Evolutionary conservation across 768 basidiomycete genomes (phyloP).

Genomic region (Cyclocybe aegerita): DNA sequence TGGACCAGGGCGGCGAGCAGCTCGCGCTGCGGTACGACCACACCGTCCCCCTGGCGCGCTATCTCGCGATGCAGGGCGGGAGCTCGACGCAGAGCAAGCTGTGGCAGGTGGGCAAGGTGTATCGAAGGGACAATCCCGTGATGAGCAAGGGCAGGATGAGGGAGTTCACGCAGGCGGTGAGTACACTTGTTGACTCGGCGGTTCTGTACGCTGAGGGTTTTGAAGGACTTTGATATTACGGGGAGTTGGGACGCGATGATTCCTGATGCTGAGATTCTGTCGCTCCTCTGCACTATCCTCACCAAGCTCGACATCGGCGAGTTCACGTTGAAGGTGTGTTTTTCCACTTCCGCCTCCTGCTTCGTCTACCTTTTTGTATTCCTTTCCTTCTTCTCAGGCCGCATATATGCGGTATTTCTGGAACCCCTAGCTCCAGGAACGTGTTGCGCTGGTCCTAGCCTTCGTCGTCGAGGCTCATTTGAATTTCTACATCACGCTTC

Average conservation of each 20-base stretch:
- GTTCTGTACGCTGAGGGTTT: not conserved
- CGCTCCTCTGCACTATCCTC: constrained; percentile 78
- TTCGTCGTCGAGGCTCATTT: too few species aligned
- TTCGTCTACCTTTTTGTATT: too few species aligned
- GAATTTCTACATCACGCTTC: too few species aligned
- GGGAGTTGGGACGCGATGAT: constrained; percentile 97
- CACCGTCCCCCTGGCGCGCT: constrained; percentile 94
- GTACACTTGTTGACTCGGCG: constrained; percentile 17
- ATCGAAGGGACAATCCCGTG: constrained; percentile 92
- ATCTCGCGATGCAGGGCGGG: constrained; percentile 92
- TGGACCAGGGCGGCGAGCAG: constrained; percentile 97
- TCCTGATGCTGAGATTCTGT: constrained; percentile 90
- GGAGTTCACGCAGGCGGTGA: constrained; percentile 95
- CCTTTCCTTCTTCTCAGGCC: too few species aligned
- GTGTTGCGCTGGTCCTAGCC: too few species aligned
- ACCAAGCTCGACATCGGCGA: constrained; percentile 88
- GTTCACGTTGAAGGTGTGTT: constrained; percentile 82
- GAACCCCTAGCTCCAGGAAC: too few species aligned
- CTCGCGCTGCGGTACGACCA: constrained; percentile 94
- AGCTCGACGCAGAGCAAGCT: constrained; percentile 74
- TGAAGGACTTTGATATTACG: constrained; percentile 92
- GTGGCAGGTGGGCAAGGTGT: constrained; percentile 99
- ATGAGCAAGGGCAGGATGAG: constrained; percentile 99
- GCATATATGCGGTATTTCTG: too few species aligned
- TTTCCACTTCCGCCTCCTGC: not conserved